A percentile compares a stretch with the other conserved stretches of the same genome.
Conservation (phyloP, 306 rosid species). For the Phaseolus lunatus region DNA sequence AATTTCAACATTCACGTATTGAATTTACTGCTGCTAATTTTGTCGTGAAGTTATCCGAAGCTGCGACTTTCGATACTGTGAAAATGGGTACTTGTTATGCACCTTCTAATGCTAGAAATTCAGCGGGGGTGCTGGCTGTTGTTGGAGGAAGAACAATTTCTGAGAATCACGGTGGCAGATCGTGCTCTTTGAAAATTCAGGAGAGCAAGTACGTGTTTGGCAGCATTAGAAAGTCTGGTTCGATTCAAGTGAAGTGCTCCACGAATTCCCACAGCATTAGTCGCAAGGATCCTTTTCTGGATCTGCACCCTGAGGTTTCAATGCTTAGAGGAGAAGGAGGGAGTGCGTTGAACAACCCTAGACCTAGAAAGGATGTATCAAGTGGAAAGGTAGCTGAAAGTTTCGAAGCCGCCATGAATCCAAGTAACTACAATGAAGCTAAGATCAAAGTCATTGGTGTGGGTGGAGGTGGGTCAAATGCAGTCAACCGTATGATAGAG, state of each 20-base stretch:
- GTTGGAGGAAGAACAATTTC: conserved; percentile 60
- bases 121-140: conserved; percentile 60
- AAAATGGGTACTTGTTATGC: conserved; percentile 73
- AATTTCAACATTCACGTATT: conserved; percentile 34
- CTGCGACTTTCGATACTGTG: conserved; percentile 41
- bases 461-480: conserved; percentile 98
- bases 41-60: not conserved
- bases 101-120: conserved; percentile 66
- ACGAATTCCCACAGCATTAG: conserved; percentile 66
- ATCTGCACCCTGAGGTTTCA: conserved; percentile 92
- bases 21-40: conserved; percentile 8
- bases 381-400: conserved; percentile 66
- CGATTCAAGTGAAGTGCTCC: conserved; percentile 62
- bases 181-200: conserved; percentile 49
- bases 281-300: conserved; percentile 83
- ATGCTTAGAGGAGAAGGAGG: conserved; percentile 92
- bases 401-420: conserved; percentile 53
- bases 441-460: conserved; percentile 93
- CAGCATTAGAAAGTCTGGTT: conserved; percentile 52
- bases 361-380: conserved; percentile 65
- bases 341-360: conserved; percentile 50
- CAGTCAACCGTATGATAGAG: conserved; percentile 98
- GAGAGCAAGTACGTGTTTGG: conserved; percentile 56
- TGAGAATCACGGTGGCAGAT: conserved; percentile 56
- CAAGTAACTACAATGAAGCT: conserved; percentile 72